Evolutionary conservation across 1,139 yeast species (phyloP), one percentile per base, ranked within the genome.

Genomic region (Kluyveromyces marxianus): DNA sequence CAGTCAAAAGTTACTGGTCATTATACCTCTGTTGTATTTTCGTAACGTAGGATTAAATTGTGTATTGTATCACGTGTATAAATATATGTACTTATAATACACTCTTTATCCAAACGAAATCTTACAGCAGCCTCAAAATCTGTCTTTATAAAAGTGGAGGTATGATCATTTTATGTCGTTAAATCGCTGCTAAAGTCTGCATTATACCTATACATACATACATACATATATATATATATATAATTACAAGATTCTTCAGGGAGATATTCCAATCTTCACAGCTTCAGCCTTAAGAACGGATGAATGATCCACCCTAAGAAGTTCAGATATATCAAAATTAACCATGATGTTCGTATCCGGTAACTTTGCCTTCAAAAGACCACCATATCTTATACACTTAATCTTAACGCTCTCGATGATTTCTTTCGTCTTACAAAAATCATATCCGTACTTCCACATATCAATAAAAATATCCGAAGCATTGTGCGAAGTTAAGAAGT

Each of bases 401-500:
- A 82, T 64, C 49, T 82, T 74, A 2, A 83, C 87, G 53, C 74
- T 76, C 55, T 85, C 94, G 47, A 82, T 76, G 40, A 76, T 75
- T 39, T 72, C 73, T 35, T 68, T 68, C 4, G 57, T 56, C 14
- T 75, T 67, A 55, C 79, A 75, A 4, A 56, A 48, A 2, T 41
- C 38, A 31, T 58, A 56, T 2, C 66, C 42, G 0, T 46, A 44
- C 3, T 47, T 44, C 72, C 76, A 74, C 3, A 61, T 43, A 2
- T 47, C 36, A 7, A 42, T 35, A 39, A 70, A 42, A 7, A 36
- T 25, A 21, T 37, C 39, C 1, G 44, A 24, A 29, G 21, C 31
- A 40, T 42, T 38, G 7, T 42, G 40, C 2, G 51, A 35, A 3
- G 41, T 39, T 41, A 39, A 55, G 44, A 26, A 48, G 44, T 41